phyloP scores from a whole-genome alignment of 2,329 filamentous ascomycete species.

The Nigrospora oryzae region DNA sequence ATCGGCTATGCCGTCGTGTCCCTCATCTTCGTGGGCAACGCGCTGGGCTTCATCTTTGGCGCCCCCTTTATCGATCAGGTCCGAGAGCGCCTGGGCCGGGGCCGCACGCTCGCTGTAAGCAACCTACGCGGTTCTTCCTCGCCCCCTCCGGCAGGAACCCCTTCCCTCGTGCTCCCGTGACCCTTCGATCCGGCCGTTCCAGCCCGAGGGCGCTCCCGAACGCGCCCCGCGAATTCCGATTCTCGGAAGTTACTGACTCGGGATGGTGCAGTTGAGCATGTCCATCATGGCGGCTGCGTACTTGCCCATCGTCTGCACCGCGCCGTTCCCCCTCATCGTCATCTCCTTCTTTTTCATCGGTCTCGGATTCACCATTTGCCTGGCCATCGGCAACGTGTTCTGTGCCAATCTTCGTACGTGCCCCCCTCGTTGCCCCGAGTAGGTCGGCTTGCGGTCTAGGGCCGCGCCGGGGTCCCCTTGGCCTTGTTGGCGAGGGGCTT shows the following conservation, averaged over 20 bases:
- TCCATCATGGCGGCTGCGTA: constrained; percentile 50
- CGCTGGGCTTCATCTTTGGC: constrained; percentile 66
- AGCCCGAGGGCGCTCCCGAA: no score
- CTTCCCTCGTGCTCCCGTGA: no score
- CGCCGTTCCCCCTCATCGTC: constrained; percentile 63
- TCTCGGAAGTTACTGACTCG: no score
- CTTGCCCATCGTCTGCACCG: constrained; percentile 55
- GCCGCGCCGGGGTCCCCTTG: no score
- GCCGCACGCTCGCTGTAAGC: constrained; percentile 51
- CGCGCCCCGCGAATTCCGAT: no score
- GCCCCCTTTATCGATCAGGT: constrained; percentile 62
- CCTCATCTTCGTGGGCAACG: constrained; percentile 72
- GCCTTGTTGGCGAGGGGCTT: no score
- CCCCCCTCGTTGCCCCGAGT: no score
- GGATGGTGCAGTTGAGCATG: no score
- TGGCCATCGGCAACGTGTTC: constrained; percentile 52
- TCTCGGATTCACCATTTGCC: constrained; percentile 45
- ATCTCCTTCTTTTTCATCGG: constrained; percentile 62
- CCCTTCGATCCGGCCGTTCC: no score
- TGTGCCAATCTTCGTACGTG: constrained; percentile 34
- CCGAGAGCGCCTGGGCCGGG: constrained; percentile 54
- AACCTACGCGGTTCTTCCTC: constrained; percentile 20
- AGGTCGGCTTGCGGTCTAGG: no score
- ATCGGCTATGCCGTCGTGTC: constrained; percentile 76
- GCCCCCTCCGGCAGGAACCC: no score